Percentiles rank a stretch among this genome's conserved stretches.
Conservation (phyloP, 176 grass and related monocot species). For the Musa troglodytarum region DNA sequence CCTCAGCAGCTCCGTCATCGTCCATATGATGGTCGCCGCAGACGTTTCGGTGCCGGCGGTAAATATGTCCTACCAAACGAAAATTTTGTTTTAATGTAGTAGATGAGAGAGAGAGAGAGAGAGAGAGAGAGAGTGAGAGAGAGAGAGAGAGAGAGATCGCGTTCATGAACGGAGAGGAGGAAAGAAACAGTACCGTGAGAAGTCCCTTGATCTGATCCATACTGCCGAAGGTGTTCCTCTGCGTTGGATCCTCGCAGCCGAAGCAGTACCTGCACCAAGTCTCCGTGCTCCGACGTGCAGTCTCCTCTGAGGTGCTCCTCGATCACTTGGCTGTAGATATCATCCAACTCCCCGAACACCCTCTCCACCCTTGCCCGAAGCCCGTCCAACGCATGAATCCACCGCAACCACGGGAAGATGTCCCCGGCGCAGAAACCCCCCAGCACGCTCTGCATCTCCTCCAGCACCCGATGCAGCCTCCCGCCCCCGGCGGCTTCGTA, state of each 20-base stretch:
- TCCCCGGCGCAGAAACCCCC: constrained; percentile 48
- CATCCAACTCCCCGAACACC: constrained; percentile 46
- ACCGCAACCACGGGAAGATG: constrained; percentile 50
- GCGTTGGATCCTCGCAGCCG: constrained; percentile 45
- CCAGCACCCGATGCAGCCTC: not conserved
- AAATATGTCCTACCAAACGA: constrained; percentile 44
- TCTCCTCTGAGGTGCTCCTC: constrained; percentile 28
- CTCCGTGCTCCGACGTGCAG: not conserved
- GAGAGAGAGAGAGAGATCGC: not conserved
- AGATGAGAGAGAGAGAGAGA: not conserved
- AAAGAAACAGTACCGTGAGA: constrained; percentile 20
- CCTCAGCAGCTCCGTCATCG: constrained; percentile 54
- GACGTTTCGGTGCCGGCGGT: constrained; percentile 55
- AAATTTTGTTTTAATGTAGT: too few relatives aligned
- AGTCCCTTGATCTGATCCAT: constrained; percentile 46
- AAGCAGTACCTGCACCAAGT: constrained; percentile 67
- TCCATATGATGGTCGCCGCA: constrained; percentile 45
- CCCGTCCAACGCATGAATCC: constrained; percentile 45
- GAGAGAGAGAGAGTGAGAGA: not conserved
- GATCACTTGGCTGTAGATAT: constrained; percentile 45
- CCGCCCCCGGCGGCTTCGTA: not conserved
- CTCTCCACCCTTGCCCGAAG: constrained; percentile 35
- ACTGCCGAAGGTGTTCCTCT: constrained; percentile 33
- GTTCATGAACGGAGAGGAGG: not conserved
- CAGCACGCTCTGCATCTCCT: constrained; percentile 27